phyloP scores from a whole-genome alignment of 192 early-diverging fungal species.

The Podila clonocystis region DNA sequence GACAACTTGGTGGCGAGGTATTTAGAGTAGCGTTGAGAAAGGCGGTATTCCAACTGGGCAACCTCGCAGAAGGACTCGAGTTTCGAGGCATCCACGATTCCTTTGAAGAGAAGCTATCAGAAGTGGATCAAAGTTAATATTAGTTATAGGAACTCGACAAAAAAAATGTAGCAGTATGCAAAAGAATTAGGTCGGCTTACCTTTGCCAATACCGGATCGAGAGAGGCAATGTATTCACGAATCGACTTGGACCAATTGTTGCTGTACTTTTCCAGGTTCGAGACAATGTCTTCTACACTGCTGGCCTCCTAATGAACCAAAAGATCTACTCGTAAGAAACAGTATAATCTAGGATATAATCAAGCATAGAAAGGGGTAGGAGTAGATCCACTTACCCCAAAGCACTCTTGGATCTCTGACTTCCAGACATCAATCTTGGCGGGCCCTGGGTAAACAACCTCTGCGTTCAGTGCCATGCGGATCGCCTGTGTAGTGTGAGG shows the following conservation, averaged over 20 bases:
- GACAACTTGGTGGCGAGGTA: not conserved
- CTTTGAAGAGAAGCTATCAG: constrained; percentile 31
- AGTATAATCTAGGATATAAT: too few relatives aligned
- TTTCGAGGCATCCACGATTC: constrained; percentile 11
- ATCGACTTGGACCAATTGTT: constrained; percentile 56
- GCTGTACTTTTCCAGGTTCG: constrained; percentile 38
- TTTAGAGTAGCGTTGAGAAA: constrained; percentile 14
- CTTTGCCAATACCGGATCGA: constrained; percentile 47
- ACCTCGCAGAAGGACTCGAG: constrained; percentile 17
- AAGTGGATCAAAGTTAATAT: not conserved
- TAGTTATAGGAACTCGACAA: too few relatives aligned
- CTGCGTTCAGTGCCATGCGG: constrained; percentile 51
- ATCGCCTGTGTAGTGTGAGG: constrained; percentile 55
- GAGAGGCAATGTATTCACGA: constrained; percentile 40
- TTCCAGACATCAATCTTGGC: constrained; percentile 60
- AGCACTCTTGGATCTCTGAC: constrained; percentile 53
- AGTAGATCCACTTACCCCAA: constrained; percentile 47
- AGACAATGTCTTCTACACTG: constrained; percentile 34
- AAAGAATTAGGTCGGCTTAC: constrained; percentile 7
- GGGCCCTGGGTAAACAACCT: constrained; percentile 59
- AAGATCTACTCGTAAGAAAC: too few relatives aligned
- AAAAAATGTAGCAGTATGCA: too few relatives aligned
- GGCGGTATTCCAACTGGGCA: constrained; percentile 24
- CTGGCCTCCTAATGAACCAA: constrained; percentile 25
- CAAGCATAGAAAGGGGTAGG: not conserved